phyloP scores from a whole-genome alignment of 164 flowering plant genomes.

The Protea cynaroides region DNA sequence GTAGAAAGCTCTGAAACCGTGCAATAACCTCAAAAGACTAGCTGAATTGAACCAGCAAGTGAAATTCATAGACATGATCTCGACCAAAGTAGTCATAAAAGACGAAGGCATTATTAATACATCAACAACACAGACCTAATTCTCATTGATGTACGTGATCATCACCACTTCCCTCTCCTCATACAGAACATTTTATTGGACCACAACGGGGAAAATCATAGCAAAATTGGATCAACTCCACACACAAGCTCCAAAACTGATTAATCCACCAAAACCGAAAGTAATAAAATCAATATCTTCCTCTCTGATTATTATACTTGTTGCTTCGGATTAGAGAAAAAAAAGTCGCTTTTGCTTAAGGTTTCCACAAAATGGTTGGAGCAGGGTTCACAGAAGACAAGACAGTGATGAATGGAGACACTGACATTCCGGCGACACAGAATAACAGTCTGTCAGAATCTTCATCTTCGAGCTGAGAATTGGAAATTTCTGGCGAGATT shows the following conservation, averaged over 20 bases:
- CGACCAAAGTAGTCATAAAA: background rate
- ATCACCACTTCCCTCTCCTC: background rate
- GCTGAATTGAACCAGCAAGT: background rate
- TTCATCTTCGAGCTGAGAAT: too few species aligned
- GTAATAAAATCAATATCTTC: too few species aligned
- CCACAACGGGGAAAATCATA: background rate
- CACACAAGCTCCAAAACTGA: background rate
- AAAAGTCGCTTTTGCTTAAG: conserved; percentile 11
- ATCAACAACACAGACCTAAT: background rate
- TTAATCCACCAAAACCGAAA: conserved; percentile 6
- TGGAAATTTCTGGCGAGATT: too few species aligned
- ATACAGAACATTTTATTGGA: background rate
- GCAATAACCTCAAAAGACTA: too few species aligned
- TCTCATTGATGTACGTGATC: background rate
- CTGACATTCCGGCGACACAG: too few species aligned
- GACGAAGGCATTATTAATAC: background rate
- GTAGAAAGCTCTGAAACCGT: too few species aligned
- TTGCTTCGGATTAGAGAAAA: conserved; percentile 4
- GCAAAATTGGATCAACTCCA: background rate
- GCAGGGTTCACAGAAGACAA: conserved; percentile 23
- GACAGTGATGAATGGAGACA: too few species aligned
- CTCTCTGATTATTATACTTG: conserved; percentile 1
- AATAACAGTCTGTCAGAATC: too few species aligned
- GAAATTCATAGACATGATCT: background rate
- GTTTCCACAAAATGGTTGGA: conserved; percentile 3